Conservation (phyloP, 2,329 filamentous ascomycete genomes). For the Byssochlamys sp. region DNA sequence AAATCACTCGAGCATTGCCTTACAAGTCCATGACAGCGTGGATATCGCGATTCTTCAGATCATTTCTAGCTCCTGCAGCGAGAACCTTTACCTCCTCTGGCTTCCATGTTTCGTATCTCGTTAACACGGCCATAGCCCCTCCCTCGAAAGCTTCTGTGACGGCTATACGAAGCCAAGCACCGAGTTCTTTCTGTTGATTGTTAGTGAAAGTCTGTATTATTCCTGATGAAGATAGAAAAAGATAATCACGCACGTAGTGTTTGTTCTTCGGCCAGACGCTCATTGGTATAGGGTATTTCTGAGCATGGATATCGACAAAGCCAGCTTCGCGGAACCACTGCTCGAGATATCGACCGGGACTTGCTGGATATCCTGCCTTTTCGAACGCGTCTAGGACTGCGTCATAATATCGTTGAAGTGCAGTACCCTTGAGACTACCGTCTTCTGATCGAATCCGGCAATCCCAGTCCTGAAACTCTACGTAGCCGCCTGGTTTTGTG, state of each 20-base stretch:
- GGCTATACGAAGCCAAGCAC: not conserved
- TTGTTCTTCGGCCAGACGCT: conserved; percentile 10
- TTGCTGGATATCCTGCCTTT: not conserved
- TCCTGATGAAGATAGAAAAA: not conserved
- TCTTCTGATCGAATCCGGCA: conserved; percentile 14
- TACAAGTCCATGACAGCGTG: not conserved
- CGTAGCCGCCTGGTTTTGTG: conserved; percentile 25
- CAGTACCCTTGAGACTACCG: conserved; percentile 3
- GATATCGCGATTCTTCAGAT: not conserved
- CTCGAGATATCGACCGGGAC: conserved; percentile 4
- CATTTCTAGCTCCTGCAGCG: not conserved
- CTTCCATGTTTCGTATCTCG: not conserved
- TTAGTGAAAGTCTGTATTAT: not conserved
- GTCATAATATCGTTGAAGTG: not conserved
- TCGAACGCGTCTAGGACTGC: not conserved
- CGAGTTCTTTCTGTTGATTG: not conserved
- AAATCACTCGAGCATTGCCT: not conserved
- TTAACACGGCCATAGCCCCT: conserved; percentile 1
- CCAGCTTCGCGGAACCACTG: conserved; percentile 12
- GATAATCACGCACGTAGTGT: not conserved
- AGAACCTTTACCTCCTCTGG: conserved; percentile 1
- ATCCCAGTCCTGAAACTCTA: conserved; percentile 32
- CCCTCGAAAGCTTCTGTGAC: not conserved
- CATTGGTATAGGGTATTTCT: conserved; percentile 13
- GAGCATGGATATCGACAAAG: conserved; percentile 11